A percentile compares a stretch with the other conserved stretches of the same genome.
Evolutionary conservation across 140 eudicot species (phyloP).

Genomic region (Eryngium alpinum): DNA sequence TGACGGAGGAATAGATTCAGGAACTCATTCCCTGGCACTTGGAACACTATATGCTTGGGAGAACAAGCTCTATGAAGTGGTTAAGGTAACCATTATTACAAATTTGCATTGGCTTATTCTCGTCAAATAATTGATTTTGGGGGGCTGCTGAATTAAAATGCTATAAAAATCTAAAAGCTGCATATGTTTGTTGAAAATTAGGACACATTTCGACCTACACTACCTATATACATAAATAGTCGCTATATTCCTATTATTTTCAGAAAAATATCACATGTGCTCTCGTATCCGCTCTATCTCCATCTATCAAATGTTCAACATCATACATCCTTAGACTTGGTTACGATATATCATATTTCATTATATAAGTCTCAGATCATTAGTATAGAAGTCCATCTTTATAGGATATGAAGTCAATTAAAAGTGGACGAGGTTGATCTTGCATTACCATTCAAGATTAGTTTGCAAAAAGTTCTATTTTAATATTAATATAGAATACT

Average conservation of each 20-base stretch:
- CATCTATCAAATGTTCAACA: neutral
- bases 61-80: constrained; percentile 88
- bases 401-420: too few relatives aligned
- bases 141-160: neutral
- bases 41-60: constrained; percentile 99
- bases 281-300: neutral
- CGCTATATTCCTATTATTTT: neutral
- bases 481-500: too few relatives aligned
- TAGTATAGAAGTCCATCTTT: too few relatives aligned
- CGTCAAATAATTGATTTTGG: neutral
- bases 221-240: neutral
- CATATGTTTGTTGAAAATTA: neutral
- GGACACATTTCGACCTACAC: neutral
- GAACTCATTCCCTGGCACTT: constrained; percentile 81
- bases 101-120: neutral
- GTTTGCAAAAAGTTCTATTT: too few relatives aligned
- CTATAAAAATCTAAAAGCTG: neutral
- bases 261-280: neutral
- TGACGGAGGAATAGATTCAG: constrained; percentile 96
- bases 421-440: too few relatives aligned
- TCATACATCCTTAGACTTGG: neutral
- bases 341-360: too few relatives aligned
- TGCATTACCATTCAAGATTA: too few relatives aligned
- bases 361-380: too few relatives aligned
- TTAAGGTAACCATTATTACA: constrained; percentile 48